These are phyloP conservation scores for Phytophthora hibernalis DNA, from an alignment of 352 stramenopile genomes.

Conservation along the genomic window DNA sequence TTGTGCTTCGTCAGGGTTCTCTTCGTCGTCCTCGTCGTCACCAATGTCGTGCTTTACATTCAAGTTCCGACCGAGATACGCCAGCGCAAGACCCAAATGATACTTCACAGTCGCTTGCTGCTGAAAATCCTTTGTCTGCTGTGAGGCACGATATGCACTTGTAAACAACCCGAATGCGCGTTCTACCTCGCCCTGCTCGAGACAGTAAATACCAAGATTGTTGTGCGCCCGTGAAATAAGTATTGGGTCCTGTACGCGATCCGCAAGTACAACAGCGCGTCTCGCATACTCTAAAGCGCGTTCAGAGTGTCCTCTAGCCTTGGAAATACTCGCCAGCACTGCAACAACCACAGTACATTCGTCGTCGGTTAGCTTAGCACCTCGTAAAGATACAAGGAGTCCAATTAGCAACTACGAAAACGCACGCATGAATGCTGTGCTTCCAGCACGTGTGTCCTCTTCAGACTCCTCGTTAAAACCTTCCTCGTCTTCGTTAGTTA, in stretches of 20 bases:
- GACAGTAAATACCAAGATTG: slow-evolving; percentile 45
- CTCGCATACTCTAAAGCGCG: slow-evolving; percentile 30
- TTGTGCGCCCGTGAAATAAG: slow-evolving; percentile 48
- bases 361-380: background rate
- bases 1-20: background rate
- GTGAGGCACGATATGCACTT: slow-evolving; percentile 40
- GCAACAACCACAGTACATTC: background rate
- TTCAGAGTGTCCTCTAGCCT: slow-evolving; percentile 25
- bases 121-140: slow-evolving; percentile 35
- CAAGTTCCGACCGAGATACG: slow-evolving; percentile 34
- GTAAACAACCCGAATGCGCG: slow-evolving; percentile 45
- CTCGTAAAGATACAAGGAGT: background rate
- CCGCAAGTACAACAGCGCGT: slow-evolving; percentile 28
- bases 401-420: background rate
- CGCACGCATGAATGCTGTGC: slow-evolving; percentile 38
- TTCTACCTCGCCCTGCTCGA: slow-evolving; percentile 37
- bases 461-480: slow-evolving; percentile 18
- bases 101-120: slow-evolving; percentile 52
- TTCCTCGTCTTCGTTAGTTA: slow-evolving; percentile 26
- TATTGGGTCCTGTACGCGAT: slow-evolving; percentile 22
- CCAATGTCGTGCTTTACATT: slow-evolving; percentile 22
- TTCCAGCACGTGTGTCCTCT: slow-evolving; percentile 30
- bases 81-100: slow-evolving; percentile 48
- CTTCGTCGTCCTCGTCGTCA: slow-evolving; percentile 32
- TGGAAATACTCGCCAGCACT: slow-evolving; percentile 46